Conservation (phyloP, 1,284 basidiomycete genomes). For the Athelia sp. region DNA sequence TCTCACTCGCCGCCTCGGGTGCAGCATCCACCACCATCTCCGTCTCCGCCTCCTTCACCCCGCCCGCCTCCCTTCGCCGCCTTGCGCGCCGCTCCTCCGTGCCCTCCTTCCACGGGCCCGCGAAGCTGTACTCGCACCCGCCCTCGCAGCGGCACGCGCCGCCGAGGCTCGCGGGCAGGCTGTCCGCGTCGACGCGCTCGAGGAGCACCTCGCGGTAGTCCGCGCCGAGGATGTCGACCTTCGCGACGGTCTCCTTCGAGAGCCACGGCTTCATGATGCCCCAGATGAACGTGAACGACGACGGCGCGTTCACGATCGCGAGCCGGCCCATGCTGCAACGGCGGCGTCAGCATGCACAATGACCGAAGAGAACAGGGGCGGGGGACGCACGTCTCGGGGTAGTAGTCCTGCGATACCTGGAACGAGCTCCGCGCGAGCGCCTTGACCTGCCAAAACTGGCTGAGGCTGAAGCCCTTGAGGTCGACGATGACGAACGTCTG, state of each 20-base stretch:
- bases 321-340: constrained; percentile 60
- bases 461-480: constrained; percentile 59
- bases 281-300: constrained; percentile 70
- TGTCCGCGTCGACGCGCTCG: constrained; percentile 51
- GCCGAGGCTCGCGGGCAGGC: constrained; percentile 36
- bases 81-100: not conserved
- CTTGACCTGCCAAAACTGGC: constrained; percentile 73
- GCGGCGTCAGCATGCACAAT: not conserved
- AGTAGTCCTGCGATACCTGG: constrained; percentile 73
- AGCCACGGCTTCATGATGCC: constrained; percentile 63
- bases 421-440: constrained; percentile 52
- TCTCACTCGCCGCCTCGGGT: not conserved
- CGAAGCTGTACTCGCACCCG: constrained; percentile 56
- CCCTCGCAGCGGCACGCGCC: constrained; percentile 54
- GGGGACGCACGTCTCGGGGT: constrained; percentile 64
- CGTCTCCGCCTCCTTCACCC: too few relatives aligned
- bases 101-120: constrained; percentile 66
- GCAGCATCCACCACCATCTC: not conserved
- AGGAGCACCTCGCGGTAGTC: constrained; percentile 53
- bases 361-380: not conserved
- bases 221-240: constrained; percentile 57
- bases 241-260: constrained; percentile 63
- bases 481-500: constrained; percentile 62
- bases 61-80: not conserved
- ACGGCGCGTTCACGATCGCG: constrained; percentile 63